Conservation (phyloP, 2,329 filamentous ascomycete genomes). For the Penicillium sp. region DNA sequence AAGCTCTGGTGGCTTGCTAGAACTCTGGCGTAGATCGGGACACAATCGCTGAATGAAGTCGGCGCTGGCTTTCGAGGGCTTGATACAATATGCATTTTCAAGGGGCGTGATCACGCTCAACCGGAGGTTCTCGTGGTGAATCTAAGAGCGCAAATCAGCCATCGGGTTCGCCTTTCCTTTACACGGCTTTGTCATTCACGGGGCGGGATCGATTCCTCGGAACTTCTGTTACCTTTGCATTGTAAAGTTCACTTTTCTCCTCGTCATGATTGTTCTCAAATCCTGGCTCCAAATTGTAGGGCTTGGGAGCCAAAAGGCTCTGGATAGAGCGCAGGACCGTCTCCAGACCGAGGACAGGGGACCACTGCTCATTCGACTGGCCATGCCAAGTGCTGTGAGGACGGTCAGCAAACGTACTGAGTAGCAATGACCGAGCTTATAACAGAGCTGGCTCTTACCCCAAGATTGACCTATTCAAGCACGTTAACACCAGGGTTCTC, state of each 20-base stretch:
- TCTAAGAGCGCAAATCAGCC: slow-evolving; percentile 55
- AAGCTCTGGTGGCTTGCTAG: not conserved
- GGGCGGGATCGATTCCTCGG: not conserved
- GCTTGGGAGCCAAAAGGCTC: slow-evolving; percentile 89
- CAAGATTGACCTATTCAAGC: slow-evolving; percentile 70
- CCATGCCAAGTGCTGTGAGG: slow-evolving; percentile 79
- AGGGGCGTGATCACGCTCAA: slow-evolving; percentile 84
- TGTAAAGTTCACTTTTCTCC: slow-evolving; percentile 72
- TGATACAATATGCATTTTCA: slow-evolving; percentile 73
- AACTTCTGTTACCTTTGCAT: slow-evolving; percentile 65
- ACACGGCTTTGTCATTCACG: not conserved
- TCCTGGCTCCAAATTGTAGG: slow-evolving; percentile 94
- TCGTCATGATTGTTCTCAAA: slow-evolving; percentile 78
- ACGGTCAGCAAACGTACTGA: not conserved
- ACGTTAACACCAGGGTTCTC: slow-evolving; percentile 19
- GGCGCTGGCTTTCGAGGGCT: slow-evolving; percentile 26
- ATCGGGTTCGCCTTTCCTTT: not conserved
- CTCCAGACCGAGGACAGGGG: slow-evolving; percentile 90
- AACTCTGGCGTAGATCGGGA: too few relatives aligned
- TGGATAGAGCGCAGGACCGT: slow-evolving; percentile 95
- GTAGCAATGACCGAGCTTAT: slow-evolving; percentile 31
- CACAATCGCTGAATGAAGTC: too few relatives aligned
- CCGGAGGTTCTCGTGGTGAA: slow-evolving; percentile 85
- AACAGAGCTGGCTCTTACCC: slow-evolving; percentile 57
- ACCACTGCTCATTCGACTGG: slow-evolving; percentile 91